Evolutionary conservation across 2,329 filamentous ascomycete species (phyloP).

Genomic region (Xylaria arbuscula): DNA sequence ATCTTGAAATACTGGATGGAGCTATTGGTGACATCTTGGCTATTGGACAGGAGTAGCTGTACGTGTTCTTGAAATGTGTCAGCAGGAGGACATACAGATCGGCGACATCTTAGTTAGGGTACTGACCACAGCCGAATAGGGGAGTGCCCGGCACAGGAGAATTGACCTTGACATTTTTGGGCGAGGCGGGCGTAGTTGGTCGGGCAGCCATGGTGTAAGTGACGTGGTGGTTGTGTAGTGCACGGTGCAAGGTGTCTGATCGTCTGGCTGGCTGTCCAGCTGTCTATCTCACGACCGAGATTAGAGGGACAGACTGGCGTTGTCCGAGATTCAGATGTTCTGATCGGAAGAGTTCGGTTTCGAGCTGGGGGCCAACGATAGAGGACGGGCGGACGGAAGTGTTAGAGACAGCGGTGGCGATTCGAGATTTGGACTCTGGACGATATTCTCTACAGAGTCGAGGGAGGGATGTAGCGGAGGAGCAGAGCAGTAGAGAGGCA

Average conservation of each 20-base stretch:
- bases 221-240: background rate
- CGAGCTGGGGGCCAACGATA: background rate
- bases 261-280: too few relatives aligned
- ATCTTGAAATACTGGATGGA: constrained; percentile 78
- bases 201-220: constrained; percentile 46
- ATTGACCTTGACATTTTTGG: constrained; percentile 69
- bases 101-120: constrained; percentile 18
- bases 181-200: constrained; percentile 50
- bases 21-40: constrained; percentile 72
- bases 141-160: constrained; percentile 68
- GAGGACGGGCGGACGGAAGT: background rate
- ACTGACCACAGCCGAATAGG: constrained; percentile 72
- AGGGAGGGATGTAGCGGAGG: background rate
- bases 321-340: background rate
- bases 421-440: background rate
- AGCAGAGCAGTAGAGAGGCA: background rate
- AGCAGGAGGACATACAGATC: constrained; percentile 34
- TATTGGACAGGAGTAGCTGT: constrained; percentile 71
- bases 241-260: background rate
- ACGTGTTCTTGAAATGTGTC: constrained; percentile 70
- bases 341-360: too few relatives aligned
- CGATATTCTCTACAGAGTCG: background rate
- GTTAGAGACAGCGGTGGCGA: background rate
- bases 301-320: background rate
- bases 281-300: background rate